Evolutionary conservation across 1,284 basidiomycete genomes (phyloP), one percentile per base, ranked within the genome.

Genomic region (Ustilago nuda): DNA sequence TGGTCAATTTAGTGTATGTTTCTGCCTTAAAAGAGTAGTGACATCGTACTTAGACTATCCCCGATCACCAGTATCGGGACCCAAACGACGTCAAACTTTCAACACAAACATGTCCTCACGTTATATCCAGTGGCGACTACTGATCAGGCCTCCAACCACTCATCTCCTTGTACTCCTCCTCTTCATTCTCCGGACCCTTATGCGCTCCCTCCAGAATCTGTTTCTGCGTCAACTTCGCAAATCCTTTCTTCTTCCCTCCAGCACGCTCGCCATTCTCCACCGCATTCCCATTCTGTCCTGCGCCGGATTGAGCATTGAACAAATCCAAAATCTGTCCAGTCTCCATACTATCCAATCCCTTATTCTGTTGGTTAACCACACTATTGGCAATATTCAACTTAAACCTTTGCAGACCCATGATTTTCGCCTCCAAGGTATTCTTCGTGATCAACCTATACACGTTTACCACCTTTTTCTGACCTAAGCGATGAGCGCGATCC

Each of bases 401-500:
- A 90, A 99, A 99, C 57, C 95, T 92, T 89, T 99, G 97, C 58
- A 82, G 66, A 12, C 97, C 97, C 97, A 99, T 99, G 82, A 99
- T 99, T 88, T 98, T 98, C 86, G 99, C 96, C 87, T 99, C 97
- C 59, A 99, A 87, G 0, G 97, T 99, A 35, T 95, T 96, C 83
- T 95, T 92, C 13, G 95, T 99, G 82, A 99, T 95, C 62, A 99
- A 88, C 17, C 97, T 92, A 88, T 99, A 99, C 5, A 99, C 97
- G 82, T 98, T 99, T 52, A 99, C 97, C 15, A 98, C 95, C 87
- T 95, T 95, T 88, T 98, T 99, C 88, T 99, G 97, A 4, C 97
- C 97, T 35, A 99, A 92, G 63, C 97, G 92, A 87, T 99, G 97
- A 1, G 97, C 97, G 63, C 97, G 91, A 86, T 99, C 97, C 97